Evolutionary conservation across 495 filamentous ascomycete genomes (phyloP).

Genomic region (Podospora bellae-mahoneyi): DNA sequence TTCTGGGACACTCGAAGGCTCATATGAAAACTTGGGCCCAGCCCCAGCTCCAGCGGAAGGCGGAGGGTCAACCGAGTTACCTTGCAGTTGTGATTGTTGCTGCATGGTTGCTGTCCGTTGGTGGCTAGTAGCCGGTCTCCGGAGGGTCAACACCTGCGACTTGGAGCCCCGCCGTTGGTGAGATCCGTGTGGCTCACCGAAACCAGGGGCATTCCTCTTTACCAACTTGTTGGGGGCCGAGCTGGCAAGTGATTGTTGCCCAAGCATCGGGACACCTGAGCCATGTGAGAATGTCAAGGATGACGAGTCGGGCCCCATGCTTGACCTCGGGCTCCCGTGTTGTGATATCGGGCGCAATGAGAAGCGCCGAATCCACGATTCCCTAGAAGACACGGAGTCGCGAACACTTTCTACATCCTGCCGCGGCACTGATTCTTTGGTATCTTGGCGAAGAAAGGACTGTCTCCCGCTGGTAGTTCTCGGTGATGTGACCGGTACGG

Average conservation of each 20-base stretch:
- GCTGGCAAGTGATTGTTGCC: slow-evolving; percentile 39
- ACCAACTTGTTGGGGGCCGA: slow-evolving; percentile 78
- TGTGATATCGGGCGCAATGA: slow-evolving; percentile 70
- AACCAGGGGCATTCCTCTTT: slow-evolving; percentile 67
- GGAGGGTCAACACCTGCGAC: slow-evolving; percentile 56
- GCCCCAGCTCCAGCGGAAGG: slow-evolving; percentile 23
- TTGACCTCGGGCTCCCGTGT: slow-evolving; percentile 63
- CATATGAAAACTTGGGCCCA: slow-evolving; percentile 33
- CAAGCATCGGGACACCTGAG: slow-evolving; percentile 63
- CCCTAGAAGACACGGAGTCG: slow-evolving; percentile 53
- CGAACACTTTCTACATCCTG: slow-evolving; percentile 37
- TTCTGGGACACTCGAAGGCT: slow-evolving; percentile 30
- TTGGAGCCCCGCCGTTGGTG: slow-evolving; percentile 43
- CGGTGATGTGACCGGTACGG: slow-evolving; percentile 34
- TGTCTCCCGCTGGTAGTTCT: slow-evolving; percentile 38
- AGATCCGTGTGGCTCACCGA: slow-evolving; percentile 45
- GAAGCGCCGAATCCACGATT: slow-evolving; percentile 75
- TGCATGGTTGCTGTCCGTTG: slow-evolving; percentile 73
- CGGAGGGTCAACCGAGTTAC: slow-evolving; percentile 16
- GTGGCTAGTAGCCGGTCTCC: slow-evolving; percentile 82
- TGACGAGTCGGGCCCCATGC: slow-evolving; percentile 63
- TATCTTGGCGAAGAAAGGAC: slow-evolving; percentile 44
- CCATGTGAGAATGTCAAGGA: slow-evolving; percentile 68
- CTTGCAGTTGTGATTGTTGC: slow-evolving; percentile 38
- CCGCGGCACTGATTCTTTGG: slow-evolving; percentile 30